Evolutionary conservation across 148 eudicot genomes (phyloP), one percentile per base, ranked within the genome.

Genomic region (Rhododendron simsii): DNA sequence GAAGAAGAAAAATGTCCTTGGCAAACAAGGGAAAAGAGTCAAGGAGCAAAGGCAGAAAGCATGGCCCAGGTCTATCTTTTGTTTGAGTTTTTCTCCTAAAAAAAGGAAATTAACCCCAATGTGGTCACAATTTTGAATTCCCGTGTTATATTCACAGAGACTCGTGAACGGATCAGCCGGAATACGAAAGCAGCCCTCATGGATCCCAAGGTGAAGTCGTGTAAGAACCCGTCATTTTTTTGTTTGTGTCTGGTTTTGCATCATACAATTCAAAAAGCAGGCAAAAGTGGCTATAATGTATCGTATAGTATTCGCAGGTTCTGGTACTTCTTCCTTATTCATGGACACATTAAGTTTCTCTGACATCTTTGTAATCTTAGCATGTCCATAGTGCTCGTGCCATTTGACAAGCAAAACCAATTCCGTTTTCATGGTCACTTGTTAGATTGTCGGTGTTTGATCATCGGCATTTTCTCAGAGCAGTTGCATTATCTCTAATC

Each of bases 141-240:
- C 82, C 78, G 35, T 83, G 16, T 63, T 5, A 69, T 84, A 50
- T 50, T 44, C 89, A 87, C 91, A 96, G 99, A 95, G 91, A 94
- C 98, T 76, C 89, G 94, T 83, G 96, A 91, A 76, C 88, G 87
- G 89, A 96, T 96, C 88, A 93, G 92, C 51, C 88, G 90, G 87
- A 94, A 91, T 89, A 95, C 98, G 35, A 92, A 87, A 88, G 96
- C 92, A 93, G 99, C 99, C 75, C 33, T 96, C 91, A 92, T 89
- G 85, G 93, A 96, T 89, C 99, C 98, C 95, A 95, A 96, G 99
- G 99, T 96, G 98, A 95, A 93, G 96, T 95, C 94, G 90, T 90
- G 98, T 96, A 94, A 95, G 96, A 90, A 90, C 87, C 93, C 82
- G 84, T 85, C 75, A 45, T 57, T 86, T 88, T 79, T 53, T 65